Evolutionary conservation across 2,329 filamentous ascomycete genomes (phyloP).

Genomic region (Penicillium vulpinum): DNA sequence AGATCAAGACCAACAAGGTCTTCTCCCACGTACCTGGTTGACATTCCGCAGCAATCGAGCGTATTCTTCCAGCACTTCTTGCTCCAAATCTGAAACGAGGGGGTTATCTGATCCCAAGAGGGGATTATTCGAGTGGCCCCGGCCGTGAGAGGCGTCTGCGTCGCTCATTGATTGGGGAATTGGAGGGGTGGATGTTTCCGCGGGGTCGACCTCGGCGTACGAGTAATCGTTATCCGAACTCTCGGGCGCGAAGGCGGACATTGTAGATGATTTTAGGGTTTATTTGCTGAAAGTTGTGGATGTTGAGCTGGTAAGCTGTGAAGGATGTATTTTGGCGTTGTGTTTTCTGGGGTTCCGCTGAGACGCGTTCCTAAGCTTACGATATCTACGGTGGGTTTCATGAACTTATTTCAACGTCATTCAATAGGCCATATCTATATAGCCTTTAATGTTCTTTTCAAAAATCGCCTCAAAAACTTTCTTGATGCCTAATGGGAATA

Average conservation of each 20-base stretch:
- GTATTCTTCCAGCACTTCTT: slow-evolving; percentile 94
- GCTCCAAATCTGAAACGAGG: slow-evolving; percentile 73
- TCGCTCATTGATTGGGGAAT: slow-evolving; percentile 17
- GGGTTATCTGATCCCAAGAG: slow-evolving; percentile 41
- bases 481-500: not conserved
- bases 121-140: slow-evolving; percentile 32
- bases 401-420: slow-evolving; percentile 2
- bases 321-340: not conserved
- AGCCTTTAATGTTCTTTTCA: not conserved
- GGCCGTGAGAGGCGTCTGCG: slow-evolving; percentile 18
- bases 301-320: not conserved
- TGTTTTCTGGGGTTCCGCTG: slow-evolving; percentile 6
- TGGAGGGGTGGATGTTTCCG: slow-evolving; percentile 19
- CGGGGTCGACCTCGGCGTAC: slow-evolving; percentile 19
- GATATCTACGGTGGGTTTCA: not conserved
- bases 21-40: slow-evolving; percentile 65
- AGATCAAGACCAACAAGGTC: not conserved
- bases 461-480: not conserved
- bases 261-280: not conserved
- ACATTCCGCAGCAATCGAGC: slow-evolving; percentile 83
- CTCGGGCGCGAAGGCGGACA: slow-evolving; percentile 26
- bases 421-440: not conserved
- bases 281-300: not conserved
- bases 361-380: slow-evolving; percentile 3
- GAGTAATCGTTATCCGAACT: slow-evolving; percentile 23